Conservation (phyloP, 352 stramenopile genomes). For the Peronosclerospora sorghi region DNA sequence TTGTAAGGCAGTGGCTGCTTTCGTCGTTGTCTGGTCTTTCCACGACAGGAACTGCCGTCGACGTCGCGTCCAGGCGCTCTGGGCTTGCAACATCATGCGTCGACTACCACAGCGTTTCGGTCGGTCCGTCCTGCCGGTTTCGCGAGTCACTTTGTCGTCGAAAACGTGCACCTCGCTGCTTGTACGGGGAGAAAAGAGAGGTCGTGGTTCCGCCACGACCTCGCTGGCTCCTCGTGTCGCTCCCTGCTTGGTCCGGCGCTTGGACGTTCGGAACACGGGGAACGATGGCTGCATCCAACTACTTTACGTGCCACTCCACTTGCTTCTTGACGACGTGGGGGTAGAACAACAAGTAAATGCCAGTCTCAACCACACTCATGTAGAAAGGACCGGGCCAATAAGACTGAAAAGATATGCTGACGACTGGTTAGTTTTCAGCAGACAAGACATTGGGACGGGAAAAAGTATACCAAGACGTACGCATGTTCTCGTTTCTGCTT, state of each 20-base stretch:
- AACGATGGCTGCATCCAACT: conserved; percentile 1
- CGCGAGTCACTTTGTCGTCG: conserved; percentile 5
- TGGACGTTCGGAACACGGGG: conserved; percentile 1
- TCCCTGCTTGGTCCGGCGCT: background rate
- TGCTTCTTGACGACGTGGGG: background rate
- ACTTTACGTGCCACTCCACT: background rate
- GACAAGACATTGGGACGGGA: background rate
- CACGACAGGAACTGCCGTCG: conserved; percentile 9
- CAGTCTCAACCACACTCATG: background rate
- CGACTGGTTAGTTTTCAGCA: conserved; percentile 1
- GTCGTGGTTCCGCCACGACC: background rate
- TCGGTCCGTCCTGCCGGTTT: background rate
- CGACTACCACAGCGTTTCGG: background rate
- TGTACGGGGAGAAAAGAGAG: background rate
- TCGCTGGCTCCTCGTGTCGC: conserved; percentile 2
- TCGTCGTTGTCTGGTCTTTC: conserved; percentile 5
- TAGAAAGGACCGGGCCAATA: conserved; percentile 8
- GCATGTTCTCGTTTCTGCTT: no score
- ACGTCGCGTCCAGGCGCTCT: conserved; percentile 1
- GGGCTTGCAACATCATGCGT: background rate
- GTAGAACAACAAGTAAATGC: background rate
- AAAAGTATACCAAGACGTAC: no score
- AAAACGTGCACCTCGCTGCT: conserved; percentile 1
- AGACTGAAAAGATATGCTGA: conserved; percentile 3
- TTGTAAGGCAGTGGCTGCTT: conserved; percentile 6